phyloP scores from a whole-genome alignment of 2,329 filamentous ascomycete genomes.

The Neopestalotiopsis clavispora region DNA sequence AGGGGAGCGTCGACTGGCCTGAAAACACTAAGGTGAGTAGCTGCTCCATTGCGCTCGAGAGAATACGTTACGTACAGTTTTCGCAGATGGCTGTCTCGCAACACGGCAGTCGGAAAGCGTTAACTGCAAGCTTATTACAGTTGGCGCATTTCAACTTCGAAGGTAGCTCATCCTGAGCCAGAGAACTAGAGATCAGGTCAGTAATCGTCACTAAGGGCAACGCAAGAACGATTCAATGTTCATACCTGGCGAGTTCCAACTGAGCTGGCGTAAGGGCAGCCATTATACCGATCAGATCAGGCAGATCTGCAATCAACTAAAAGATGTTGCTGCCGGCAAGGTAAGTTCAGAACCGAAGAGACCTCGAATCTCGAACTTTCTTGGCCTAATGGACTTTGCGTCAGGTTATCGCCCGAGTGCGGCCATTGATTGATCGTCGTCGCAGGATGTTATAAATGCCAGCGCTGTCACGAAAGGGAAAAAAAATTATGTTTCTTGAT shows the following conservation, averaged over 20 bases:
- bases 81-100: conserved; percentile 96
- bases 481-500: not conserved
- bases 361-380: conserved; percentile 11
- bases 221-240: not conserved
- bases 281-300: conserved; percentile 25
- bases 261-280: conserved; percentile 53
- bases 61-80: conserved; percentile 65
- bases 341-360: not conserved
- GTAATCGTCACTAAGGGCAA: conserved; percentile 12
- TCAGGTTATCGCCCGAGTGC: conserved; percentile 1
- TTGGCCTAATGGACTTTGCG: conserved; percentile 2
- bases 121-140: conserved; percentile 88
- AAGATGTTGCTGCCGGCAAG: not conserved
- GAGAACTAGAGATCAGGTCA: conserved; percentile 59
- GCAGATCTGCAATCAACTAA: not conserved
- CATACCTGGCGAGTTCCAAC: conserved; percentile 63
- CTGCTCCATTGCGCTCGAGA: not conserved
- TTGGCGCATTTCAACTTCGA: conserved; percentile 94
- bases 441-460: not conserved
- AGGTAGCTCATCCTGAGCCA: conserved; percentile 85
- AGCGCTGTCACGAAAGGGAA: not conserved
- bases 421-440: not conserved
- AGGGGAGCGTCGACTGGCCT: conserved; percentile 78
- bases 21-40: not conserved
- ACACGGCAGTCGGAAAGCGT: conserved; percentile 89